Base-by-base conservation (phyloP, 495 filamentous ascomycete species). In the Penicillium arizonense region DNA sequence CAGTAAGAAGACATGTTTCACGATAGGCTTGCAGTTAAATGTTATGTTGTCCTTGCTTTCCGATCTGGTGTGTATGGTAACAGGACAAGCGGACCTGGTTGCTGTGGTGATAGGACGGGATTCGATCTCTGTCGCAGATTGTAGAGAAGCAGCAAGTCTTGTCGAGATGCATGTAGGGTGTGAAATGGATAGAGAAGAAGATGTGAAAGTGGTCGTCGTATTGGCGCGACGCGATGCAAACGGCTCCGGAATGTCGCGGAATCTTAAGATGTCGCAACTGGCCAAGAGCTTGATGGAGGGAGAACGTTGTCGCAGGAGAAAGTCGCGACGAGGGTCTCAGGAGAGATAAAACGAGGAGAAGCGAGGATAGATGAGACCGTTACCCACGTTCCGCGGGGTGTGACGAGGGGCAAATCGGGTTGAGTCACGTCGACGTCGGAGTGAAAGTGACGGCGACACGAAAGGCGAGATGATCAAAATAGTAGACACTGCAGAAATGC, bases 1-100 rank as follows among this genome's bases (percentile, higher is more conserved):
- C 39, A 26, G 14, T 63, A 43, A 26, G 35, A 56, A 58, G 55
- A 65, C 72, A 75, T 75, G 36, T 30, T 62, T 23, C 59, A 14
- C 21, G 48, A 34, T 49, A 30, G 28, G 26, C 6, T 37, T 50
- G 21, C 24, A 23, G 20, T 50, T 49, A 52, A 26, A 28, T 42
- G 14, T 45, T 41, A 23, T 40, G 28, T 41, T 40, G 39, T 46
- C 32, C 50, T 38, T 41, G 43, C 43, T 45, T 47, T 36, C 45
- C 20, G 26, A 45, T 47, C 37, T 39, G 46, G 21, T 26, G 33
- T n/a, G 28, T 3, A 21, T 9, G 16, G 32, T 46, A n/a, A 37
- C 32, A 41, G 12, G 24, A 23, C 14, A 12, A 40, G 8, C 16
- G 36, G 14, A 28, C 10, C n/a, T 46, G 30, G 42, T 28, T 36